Conservation (phyloP, 192 early-diverging fungal species). For the Umbelopsis sp. region DNA sequence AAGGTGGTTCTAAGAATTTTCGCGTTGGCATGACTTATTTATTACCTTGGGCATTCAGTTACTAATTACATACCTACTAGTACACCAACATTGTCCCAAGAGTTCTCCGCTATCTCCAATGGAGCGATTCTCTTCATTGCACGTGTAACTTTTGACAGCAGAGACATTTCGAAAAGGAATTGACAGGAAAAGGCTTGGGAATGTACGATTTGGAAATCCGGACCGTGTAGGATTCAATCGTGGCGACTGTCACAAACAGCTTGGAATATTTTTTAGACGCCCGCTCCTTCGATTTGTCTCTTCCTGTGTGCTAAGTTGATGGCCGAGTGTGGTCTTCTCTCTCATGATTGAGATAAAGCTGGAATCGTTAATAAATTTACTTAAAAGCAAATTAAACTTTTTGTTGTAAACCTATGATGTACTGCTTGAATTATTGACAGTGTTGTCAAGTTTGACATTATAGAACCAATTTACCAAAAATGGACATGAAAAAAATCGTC, state of each 20-base stretch:
- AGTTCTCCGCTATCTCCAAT: conserved; percentile 71
- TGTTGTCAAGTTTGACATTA: too few species aligned
- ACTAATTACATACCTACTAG: conserved; percentile 55
- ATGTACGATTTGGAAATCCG: neutral
- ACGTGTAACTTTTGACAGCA: conserved; percentile 57
- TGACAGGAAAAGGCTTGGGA: neutral
- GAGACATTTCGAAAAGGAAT: conserved; percentile 40
- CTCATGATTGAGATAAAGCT: too few species aligned
- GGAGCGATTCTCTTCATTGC: conserved; percentile 87
- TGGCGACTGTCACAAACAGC: too few species aligned
- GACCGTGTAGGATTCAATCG: too few species aligned
- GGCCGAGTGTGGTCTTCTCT: too few species aligned
- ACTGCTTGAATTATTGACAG: too few species aligned
- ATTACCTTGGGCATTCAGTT: neutral
- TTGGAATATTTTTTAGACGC: too few species aligned
- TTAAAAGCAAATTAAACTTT: too few species aligned
- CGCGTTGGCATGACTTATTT: neutral
- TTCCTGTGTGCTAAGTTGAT: too few species aligned
- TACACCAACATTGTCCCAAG: conserved; percentile 96
- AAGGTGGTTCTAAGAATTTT: conserved; percentile 70
- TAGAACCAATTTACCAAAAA: neutral
- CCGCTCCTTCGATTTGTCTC: too few species aligned
- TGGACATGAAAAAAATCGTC: neutral
- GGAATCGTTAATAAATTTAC: too few species aligned
- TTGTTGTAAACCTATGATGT: too few species aligned